Base-by-base conservation (phyloP, 73 alveolate genomes). In the Tetrahymena elliotti region DNA sequence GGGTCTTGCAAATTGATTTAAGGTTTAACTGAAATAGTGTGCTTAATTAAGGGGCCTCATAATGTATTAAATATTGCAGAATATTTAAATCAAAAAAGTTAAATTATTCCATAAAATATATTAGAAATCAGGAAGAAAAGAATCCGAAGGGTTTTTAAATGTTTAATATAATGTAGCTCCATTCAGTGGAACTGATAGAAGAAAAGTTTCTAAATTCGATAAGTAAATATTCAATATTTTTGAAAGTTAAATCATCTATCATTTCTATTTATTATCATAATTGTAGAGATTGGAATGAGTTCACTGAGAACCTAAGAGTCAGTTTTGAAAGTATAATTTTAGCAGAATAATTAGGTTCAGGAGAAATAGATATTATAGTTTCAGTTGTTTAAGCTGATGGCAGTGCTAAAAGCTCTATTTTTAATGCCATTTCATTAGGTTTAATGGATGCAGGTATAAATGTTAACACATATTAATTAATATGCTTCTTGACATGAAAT, bases 341-440 rank as follows among this genome's bases (percentile, higher is more conserved):
- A 27, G 5, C 93, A 52, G 96, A 94, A 53, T 40, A 94, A 92
- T 84, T 84, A 52, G 96, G 96, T 33, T 84, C 93, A 88, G 93
- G 95, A 88, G 96, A 94, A 52, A 94, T 94, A 9, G 68, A 52
- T 35, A 84, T 94, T 47, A 83, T 88, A 33, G 98, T 98, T 18
- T 98, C 98, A 94, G 99, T 98, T 12, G 94, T 98, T 27, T 98
- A 98, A 95, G 96, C 98, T 96, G 99, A 98, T 97, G 99, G 99
- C 13, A 98, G 99, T 92, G 97, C 97, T 88, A 97, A 98, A 97
- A 96, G 99, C 94, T 99, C 99, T 34, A 98, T 99, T 10, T 98
- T 98, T 92, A 98, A 98, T 97, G 99, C 99, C 0, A 98, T 97
- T n/a, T 97, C 99, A 9, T 95, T 98, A 35, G 99, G 99, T 27